These are phyloP conservation scores for Colletotrichum lentis DNA, from an alignment of 2,329 filamentous ascomycete species.

Conservation along the genomic window DNA sequence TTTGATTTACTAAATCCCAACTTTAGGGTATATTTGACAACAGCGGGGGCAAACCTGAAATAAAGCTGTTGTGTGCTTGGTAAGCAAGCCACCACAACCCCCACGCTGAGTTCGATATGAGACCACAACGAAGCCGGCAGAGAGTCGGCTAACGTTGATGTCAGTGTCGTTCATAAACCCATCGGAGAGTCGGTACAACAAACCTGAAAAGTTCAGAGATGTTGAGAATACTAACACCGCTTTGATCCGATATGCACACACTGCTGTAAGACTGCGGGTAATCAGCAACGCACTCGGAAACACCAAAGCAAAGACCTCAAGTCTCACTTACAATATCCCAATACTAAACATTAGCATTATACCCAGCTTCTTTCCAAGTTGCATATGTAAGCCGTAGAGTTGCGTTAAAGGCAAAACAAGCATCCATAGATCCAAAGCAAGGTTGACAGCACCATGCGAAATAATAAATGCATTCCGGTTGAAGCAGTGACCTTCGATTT, in stretches of 20 bases:
- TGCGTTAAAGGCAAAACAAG: constrained; percentile 52
- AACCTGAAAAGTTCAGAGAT: background rate
- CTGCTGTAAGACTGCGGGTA: constrained; percentile 8
- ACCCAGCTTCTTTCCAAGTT: constrained; percentile 49
- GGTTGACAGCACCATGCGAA: constrained; percentile 53
- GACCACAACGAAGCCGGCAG: background rate
- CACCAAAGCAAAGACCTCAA: background rate
- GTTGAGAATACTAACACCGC: background rate
- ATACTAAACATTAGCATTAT: constrained; percentile 51
- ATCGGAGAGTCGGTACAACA: background rate
- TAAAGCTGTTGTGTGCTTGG: constrained; percentile 9
- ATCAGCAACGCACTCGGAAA: background rate
- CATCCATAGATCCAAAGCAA: constrained; percentile 54
- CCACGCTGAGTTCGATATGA: constrained; percentile 2
- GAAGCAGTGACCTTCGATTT: constrained; percentile 45
- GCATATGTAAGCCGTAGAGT: constrained; percentile 44
- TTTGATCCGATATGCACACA: constrained; percentile 4
- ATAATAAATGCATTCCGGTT: constrained; percentile 51
- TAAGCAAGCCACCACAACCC: constrained; percentile 9
- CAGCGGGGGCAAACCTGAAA: background rate
- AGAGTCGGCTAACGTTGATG: background rate
- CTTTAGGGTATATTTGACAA: background rate
- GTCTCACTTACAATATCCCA: constrained; percentile 36
- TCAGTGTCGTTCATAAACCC: too few relatives aligned
- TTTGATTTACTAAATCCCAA: too few relatives aligned